These are phyloP conservation scores for Boletus reticulatus DNA, from an alignment of 768 basidiomycete species.

Conservation along the genomic window DNA sequence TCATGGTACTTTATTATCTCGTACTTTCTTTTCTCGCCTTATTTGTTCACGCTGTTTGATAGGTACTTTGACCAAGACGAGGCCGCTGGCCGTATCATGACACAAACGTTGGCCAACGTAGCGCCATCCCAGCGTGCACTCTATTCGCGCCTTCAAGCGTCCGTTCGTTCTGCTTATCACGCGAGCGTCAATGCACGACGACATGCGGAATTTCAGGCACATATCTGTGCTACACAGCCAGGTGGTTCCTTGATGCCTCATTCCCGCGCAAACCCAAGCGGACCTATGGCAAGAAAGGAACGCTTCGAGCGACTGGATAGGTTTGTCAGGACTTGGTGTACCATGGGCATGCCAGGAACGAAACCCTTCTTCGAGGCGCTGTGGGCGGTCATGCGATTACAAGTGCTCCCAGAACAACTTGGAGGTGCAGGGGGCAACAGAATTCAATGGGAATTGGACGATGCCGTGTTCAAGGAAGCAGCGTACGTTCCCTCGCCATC, in stretches of 20 bases:
- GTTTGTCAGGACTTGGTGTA: conserved; percentile 83
- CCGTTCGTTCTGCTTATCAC: conserved; percentile 83
- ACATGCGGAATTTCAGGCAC: conserved; percentile 83
- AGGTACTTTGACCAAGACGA: conserved; percentile 89
- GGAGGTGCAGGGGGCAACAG: conserved; percentile 74
- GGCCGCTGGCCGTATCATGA: conserved; percentile 74
- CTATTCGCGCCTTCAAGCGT: conserved; percentile 83
- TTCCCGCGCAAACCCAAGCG: conserved; percentile 63
- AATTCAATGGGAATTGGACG: conserved; percentile 91
- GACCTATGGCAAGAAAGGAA: conserved; percentile 68
- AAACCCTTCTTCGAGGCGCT: conserved; percentile 69
- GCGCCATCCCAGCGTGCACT: conserved; percentile 84
- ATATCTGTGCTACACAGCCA: conserved; percentile 72
- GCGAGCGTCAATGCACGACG: conserved; percentile 72
- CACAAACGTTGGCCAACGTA: conserved; percentile 74
- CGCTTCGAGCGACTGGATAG: conserved; percentile 71
- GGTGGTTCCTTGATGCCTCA: conserved; percentile 79
- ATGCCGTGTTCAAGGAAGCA: conserved; percentile 91
- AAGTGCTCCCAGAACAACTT: conserved; percentile 73
- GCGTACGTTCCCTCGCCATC: conserved; percentile 58
- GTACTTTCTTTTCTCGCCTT: background rate
- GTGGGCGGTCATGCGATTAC: conserved; percentile 80
- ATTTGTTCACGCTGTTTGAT: conserved; percentile 11
- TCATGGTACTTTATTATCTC: conserved; percentile 55
- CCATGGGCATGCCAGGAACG: conserved; percentile 83